These are phyloP conservation scores for Hermanozyma aechmeae DNA, from an alignment of 805 yeast genomes.

Conservation along the genomic window DNA sequence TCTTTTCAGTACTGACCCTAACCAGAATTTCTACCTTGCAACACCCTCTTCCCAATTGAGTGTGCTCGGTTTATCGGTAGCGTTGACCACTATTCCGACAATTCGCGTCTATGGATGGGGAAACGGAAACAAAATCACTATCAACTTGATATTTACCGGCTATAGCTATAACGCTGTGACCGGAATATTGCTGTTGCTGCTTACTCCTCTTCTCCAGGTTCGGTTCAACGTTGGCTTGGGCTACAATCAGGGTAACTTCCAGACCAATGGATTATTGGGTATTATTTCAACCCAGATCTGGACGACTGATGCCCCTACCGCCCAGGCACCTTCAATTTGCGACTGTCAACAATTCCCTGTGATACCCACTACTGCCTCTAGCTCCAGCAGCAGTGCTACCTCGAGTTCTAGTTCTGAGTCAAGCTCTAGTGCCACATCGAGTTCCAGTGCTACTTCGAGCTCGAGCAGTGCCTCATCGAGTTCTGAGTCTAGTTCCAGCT, in stretches of 20 bases:
- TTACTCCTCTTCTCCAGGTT: neutral
- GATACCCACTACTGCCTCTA: neutral
- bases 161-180: neutral
- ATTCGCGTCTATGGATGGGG: neutral
- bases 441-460: neutral
- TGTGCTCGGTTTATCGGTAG: slow-evolving; percentile 3
- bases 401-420: neutral
- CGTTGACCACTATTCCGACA: neutral
- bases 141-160: neutral
- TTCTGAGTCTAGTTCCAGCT: neutral
- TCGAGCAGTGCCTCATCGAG: neutral
- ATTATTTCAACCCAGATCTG: neutral
- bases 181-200: neutral
- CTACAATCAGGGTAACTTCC: neutral
- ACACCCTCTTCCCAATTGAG: slow-evolving; percentile 6
- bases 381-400: neutral
- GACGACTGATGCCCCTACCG: neutral
- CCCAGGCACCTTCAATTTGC: neutral
- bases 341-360: slow-evolving; percentile 1
- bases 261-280: neutral
- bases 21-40: slow-evolving; percentile 1
- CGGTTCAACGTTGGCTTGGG: neutral
- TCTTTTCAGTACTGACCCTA: neutral
- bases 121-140: slow-evolving; percentile 1
- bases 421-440: slow-evolving; percentile 1